A percentile compares a stretch with the other conserved stretches of the same genome.
Evolutionary conservation across 2,329 filamentous ascomycete genomes (phyloP).

Genomic region (Westerdykella aurantiaca): DNA sequence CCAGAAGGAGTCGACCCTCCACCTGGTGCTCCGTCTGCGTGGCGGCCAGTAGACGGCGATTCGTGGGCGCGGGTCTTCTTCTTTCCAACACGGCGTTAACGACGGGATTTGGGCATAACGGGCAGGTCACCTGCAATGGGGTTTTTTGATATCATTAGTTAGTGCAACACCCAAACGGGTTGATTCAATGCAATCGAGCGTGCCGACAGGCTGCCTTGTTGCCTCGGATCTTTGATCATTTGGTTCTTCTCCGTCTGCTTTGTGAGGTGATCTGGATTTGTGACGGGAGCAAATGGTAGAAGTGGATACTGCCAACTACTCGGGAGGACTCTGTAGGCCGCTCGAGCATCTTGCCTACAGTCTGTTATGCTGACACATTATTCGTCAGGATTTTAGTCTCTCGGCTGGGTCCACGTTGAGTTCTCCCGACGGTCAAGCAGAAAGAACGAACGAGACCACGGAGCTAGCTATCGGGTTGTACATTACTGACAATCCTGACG

Average conservation of each 20-base stretch:
- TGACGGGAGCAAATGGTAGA: no score
- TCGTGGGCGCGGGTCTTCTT: conserved; percentile 12
- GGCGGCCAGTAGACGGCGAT: conserved; percentile 45
- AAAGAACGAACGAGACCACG: no score
- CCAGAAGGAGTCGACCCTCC: conserved; percentile 82
- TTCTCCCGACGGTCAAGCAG: no score
- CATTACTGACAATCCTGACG: no score
- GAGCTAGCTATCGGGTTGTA: no score
- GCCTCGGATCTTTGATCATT: conserved; percentile 2
- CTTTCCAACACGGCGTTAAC: conserved; percentile 23
- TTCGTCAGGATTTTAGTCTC: no score
- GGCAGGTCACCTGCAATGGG: conserved; percentile 12
- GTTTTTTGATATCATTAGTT: conserved; percentile 23
- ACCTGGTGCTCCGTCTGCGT: conserved; percentile 58
- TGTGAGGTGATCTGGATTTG: no score
- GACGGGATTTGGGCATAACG: conserved; percentile 19
- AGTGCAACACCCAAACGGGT: conserved; percentile 16
- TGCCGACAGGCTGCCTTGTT: conserved; percentile 27
- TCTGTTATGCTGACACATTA: no score
- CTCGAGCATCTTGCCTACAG: no score
- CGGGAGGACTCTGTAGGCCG: no score
- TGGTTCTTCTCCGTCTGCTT: not conserved
- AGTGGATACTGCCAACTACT: no score
- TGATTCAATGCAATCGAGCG: conserved; percentile 23
- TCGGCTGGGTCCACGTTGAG: no score